Base-by-base conservation (phyloP, 2,329 filamentous ascomycete genomes). In the Tricladium varicosporioides region DNA sequence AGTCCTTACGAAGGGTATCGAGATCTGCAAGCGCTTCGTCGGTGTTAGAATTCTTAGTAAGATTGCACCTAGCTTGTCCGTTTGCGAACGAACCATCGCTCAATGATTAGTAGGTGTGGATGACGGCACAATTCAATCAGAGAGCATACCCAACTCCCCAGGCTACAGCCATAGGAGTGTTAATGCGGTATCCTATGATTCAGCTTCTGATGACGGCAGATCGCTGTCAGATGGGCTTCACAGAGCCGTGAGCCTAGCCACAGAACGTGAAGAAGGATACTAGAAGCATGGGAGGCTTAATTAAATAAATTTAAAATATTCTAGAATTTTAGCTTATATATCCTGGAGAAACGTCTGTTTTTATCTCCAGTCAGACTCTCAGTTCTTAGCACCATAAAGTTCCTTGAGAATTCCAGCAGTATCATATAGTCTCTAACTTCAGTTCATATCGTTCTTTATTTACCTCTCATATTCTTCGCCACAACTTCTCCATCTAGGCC, bases 1-100 rank as follows among this genome's bases (percentile, higher is more conserved):
- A 2, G 65, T 76, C 2, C 67, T 79, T 5, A 62, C 56, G 15
- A 72, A 70, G 15, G 74, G 74, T 4, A 63, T 67, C 2, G 68
- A 72, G 4, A 75, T 69, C 40, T 55, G 47, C 15, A 55, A 55
- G 42, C 15, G 27, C 33, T 54, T 48, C 43, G 19, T 52, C 33
- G 45, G 16, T 15, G 32, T 54, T 15, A 54, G 31, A 49, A 16
- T 43, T 7, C 44, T 48, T 52, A 19, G 50, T 48, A n/a, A 54
- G 52, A 19, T 10, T 15, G 8, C 40, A 31, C 22, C 36, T 44
- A 31, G 40, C 36, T 32, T 52, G 32, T 46, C 22, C 11, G 9
- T 3, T 47, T 47, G 11, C 19, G 42, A 40, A 11, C 19, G 42
- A 40, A 46, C 31, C 5, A 51, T 50, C 31, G 45, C 46, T 56